Percentiles rank a stretch among this genome's conserved stretches.
These are phyloP conservation scores for Colletotrichum sp. DNA, from an alignment of 2,329 filamentous ascomycete species.

Conservation along the genomic window DNA sequence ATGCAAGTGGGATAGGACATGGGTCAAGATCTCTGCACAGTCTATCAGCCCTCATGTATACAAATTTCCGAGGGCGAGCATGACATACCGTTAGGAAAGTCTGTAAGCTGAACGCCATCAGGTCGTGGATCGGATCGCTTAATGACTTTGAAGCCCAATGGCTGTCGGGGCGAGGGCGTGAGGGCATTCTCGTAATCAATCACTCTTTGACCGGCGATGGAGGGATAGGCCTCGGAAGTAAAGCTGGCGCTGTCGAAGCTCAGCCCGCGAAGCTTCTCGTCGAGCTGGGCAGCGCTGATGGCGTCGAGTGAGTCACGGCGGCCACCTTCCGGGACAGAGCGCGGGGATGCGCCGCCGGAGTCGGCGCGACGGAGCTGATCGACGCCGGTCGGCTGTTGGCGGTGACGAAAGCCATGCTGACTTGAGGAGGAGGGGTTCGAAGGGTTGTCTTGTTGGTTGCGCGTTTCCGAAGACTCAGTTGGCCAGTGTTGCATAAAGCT, in stretches of 20 bases:
- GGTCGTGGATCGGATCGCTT: constrained; percentile 47
- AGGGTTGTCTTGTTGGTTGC: constrained; percentile 40
- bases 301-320: constrained; percentile 30
- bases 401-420: constrained; percentile 62
- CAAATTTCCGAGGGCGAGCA: background rate
- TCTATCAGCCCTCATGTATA: constrained; percentile 2
- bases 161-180: constrained; percentile 50
- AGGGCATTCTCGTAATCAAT: constrained; percentile 66
- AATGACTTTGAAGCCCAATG: constrained; percentile 60
- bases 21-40: constrained; percentile 82
- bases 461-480: constrained; percentile 48
- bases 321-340: constrained; percentile 32
- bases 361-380: constrained; percentile 34
- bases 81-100: constrained; percentile 81
- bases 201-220: constrained; percentile 56
- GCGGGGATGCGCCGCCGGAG: constrained; percentile 41
- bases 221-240: constrained; percentile 28
- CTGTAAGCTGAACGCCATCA: constrained; percentile 48
- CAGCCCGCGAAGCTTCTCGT: constrained; percentile 59
- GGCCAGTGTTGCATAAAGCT: constrained; percentile 71
- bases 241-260: constrained; percentile 37
- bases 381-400: constrained; percentile 45
- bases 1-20: constrained; percentile 88
- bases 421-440: constrained; percentile 35
- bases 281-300: constrained; percentile 48